These are phyloP conservation scores for Knoxia roxburghii DNA, from an alignment of 257 asterid species.

Conservation along the genomic window DNA sequence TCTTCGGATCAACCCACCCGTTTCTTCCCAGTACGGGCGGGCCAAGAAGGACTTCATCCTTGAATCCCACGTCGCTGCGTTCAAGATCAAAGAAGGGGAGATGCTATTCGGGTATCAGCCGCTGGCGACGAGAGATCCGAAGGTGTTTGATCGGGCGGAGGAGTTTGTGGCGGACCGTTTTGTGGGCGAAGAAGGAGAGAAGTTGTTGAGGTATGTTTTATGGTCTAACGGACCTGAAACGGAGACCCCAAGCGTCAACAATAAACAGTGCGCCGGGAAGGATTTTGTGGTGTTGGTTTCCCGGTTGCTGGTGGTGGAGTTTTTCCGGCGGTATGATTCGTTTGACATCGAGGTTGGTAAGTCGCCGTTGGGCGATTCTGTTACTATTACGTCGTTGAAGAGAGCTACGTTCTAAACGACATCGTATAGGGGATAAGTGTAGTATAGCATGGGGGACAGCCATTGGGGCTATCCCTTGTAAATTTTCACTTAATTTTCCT, in stretches of 20 bases:
- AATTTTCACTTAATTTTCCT: background rate
- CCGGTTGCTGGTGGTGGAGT: constrained; percentile 73
- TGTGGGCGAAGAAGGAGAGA: constrained; percentile 63
- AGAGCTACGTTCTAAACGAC: constrained; percentile 46
- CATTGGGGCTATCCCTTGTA: too few relatives aligned
- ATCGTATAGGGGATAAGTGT: background rate
- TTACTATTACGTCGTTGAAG: constrained; percentile 63
- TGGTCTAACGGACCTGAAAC: constrained; percentile 92
- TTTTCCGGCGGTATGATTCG: constrained; percentile 78
- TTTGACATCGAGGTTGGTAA: constrained; percentile 51
- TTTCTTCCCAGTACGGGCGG: constrained; percentile 59
- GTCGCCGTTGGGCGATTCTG: constrained; percentile 64
- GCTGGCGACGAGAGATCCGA: constrained; percentile 75
- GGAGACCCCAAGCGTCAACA: constrained; percentile 36
- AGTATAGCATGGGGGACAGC: too few relatives aligned
- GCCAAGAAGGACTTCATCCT: constrained; percentile 57
- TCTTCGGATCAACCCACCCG: constrained; percentile 77
- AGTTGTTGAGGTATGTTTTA: constrained; percentile 54
- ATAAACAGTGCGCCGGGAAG: constrained; percentile 94
- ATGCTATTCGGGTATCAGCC: constrained; percentile 76
- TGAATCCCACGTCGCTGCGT: constrained; percentile 75
- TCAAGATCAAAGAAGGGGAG: constrained; percentile 64
- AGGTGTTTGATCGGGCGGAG: constrained; percentile 66
- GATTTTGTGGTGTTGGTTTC: constrained; percentile 73
- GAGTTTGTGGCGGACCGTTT: constrained; percentile 70